Evolutionary conservation across 2,329 filamentous ascomycete genomes (phyloP), one percentile per base, ranked within the genome.

Genomic region (Neofusicoccum parvum): DNA sequence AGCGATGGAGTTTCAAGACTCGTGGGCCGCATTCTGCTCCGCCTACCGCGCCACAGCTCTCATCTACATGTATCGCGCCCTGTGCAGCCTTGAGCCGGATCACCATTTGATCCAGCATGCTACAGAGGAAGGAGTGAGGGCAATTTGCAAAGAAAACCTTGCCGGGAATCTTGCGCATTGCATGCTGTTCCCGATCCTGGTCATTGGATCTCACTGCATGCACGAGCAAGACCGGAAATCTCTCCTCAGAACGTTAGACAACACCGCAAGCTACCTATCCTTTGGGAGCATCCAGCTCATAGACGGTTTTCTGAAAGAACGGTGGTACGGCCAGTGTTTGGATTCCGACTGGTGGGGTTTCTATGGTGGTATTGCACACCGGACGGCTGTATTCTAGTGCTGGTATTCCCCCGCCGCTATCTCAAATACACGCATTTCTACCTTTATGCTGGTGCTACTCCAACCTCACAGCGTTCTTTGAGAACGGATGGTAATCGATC

Each of bases 401-500:
- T 23, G 23, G 23, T 23, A 23, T 23, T 3, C 3, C 23, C 23
- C 23, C 23, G 23, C 23, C 23, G 23, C 23, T 3, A 23, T 23
- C 23, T 23, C 23, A 23, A 23, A 23, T 23, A 3, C 23, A 23
- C 3, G 23, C 23, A 3, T 23, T 23, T 23, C 23, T 23, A 39
- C 36, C 11, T 14, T 6, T 6, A 11, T 14, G 15, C 41, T 39
- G 7, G 12, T 12, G 36, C 36, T 39, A 56, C 15, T 56, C 51
- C 12, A 56, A n/a, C 10, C 51, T 56, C 4, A 56, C 37, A 7
- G 51, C n/a, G 17, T 56, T 27, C 20, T 76, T 74, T 12, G 69
- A 72, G 60, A 75, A 77, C 1, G 76, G 74, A 36, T 74, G 74
- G 62, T 78, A 78, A 65, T 77, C 75, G 56, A 74, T 72, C 32